Percentiles rank a stretch among this genome's conserved stretches.
These are phyloP conservation scores for Blastobotrys mokoenaii DNA, from an alignment of 805 yeast species.

Conservation along the genomic window DNA sequence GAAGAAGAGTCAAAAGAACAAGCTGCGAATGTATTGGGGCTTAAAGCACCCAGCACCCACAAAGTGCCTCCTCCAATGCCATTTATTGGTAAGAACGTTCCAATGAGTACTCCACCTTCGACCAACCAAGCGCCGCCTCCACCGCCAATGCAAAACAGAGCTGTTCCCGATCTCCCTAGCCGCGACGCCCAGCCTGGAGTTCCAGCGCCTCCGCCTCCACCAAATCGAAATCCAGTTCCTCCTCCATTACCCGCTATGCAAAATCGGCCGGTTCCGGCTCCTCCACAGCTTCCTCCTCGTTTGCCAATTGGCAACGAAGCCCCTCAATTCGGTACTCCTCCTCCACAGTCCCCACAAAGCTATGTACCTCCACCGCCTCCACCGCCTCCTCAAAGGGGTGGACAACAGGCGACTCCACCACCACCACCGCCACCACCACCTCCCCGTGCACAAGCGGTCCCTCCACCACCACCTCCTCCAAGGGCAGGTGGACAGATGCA, in stretches of 20 bases:
- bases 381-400: slow-evolving; percentile 16
- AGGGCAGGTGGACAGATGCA: neutral
- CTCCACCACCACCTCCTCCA: slow-evolving; percentile 15
- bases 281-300: slow-evolving; percentile 25
- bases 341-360: slow-evolving; percentile 14
- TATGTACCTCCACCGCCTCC: slow-evolving; percentile 28
- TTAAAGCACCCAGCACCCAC: slow-evolving; percentile 10
- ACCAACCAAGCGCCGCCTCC: slow-evolving; percentile 9
- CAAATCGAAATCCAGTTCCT: slow-evolving; percentile 8
- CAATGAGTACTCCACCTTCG: slow-evolving; percentile 6
- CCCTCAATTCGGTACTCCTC: slow-evolving; percentile 16
- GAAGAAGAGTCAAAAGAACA: neutral
- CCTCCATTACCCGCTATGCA: slow-evolving; percentile 25
- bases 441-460: slow-evolving; percentile 7
- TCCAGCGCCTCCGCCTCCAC: slow-evolving; percentile 17
- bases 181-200: neutral
- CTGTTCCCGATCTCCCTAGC: neutral
- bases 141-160: slow-evolving; percentile 8
- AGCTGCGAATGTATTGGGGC: slow-evolving; percentile 1
- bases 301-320: slow-evolving; percentile 16
- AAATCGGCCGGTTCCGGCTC: slow-evolving; percentile 33
- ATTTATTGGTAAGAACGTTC: slow-evolving; percentile 19
- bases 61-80: slow-evolving; percentile 25
- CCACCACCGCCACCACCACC: slow-evolving; percentile 15
- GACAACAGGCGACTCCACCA: slow-evolving; percentile 10